Conservation (phyloP, 495 filamentous ascomycete genomes). For the Penicillium robsamsonii region DNA sequence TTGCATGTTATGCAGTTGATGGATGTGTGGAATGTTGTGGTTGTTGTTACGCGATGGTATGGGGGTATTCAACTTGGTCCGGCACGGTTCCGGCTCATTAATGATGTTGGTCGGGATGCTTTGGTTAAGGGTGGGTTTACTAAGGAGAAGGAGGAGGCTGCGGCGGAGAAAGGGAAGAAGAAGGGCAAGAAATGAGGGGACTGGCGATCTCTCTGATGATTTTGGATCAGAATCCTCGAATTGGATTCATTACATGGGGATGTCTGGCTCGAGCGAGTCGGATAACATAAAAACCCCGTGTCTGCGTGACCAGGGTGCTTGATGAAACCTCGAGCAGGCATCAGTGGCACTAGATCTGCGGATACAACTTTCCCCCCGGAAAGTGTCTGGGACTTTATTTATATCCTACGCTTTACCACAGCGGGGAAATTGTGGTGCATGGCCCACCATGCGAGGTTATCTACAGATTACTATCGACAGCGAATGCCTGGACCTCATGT, state of each 20-base stretch:
- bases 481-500: neutral
- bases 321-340: conserved; percentile 12
- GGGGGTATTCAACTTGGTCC: conserved; percentile 86
- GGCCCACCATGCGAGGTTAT: neutral
- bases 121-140: conserved; percentile 75
- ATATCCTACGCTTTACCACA: neutral
- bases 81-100: conserved; percentile 85
- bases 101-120: conserved; percentile 78
- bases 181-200: conserved; percentile 57
- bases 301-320: conserved; percentile 1
- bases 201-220: neutral
- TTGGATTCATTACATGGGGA: neutral
- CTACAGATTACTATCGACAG: neutral
- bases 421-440: neutral
- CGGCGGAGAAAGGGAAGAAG: conserved; percentile 50
- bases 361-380: conserved; percentile 1
- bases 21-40: conserved; percentile 87
- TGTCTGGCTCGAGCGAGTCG: neutral
- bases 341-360: neutral
- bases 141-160: conserved; percentile 36
- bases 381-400: neutral
- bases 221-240: neutral
- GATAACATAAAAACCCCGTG: conserved; percentile 1
- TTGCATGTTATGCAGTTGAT: conserved; percentile 91
- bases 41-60: conserved; percentile 96